These are phyloP conservation scores for Quercus mongolica DNA, from an alignment of 306 rosid genomes.

Conservation along the genomic window DNA sequence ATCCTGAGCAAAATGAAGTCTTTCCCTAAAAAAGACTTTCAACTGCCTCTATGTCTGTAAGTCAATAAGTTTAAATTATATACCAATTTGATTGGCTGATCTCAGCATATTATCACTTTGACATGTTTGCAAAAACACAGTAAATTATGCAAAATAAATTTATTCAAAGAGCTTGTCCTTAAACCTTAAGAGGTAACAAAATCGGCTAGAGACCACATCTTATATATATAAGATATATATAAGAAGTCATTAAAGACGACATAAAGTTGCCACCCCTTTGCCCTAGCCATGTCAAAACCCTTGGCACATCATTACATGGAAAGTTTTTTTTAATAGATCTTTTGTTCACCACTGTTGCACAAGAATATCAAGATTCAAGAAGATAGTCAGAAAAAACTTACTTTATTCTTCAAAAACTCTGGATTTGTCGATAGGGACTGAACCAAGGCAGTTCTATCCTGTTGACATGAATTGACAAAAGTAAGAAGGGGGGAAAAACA, in stretches of 20 bases:
- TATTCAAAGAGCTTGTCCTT: neutral
- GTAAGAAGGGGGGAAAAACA: neutral
- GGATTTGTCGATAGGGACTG: conserved; percentile 92
- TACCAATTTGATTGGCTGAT: neutral
- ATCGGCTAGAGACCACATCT: no score
- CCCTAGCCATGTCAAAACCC: neutral
- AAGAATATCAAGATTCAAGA: conserved; percentile 6
- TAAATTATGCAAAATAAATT: neutral
- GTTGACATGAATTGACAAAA: conserved; percentile 25
- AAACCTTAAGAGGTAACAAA: no score
- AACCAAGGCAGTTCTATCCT: conserved; percentile 82
- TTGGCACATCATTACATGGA: neutral
- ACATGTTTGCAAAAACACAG: neutral
- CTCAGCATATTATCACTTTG: neutral
- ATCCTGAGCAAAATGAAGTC: neutral
- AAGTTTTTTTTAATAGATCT: no score
- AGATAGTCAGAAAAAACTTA: conserved; percentile 22
- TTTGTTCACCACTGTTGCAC: no score
- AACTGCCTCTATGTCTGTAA: neutral
- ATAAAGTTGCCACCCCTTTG: no score
- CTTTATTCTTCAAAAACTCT: conserved; percentile 83
- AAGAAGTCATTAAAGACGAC: no score
- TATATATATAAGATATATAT: no score
- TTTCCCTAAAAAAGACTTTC: neutral
- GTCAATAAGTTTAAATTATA: neutral